These are phyloP conservation scores for Phragmites australis DNA, from an alignment of 176 grass and related monocot species.

Conservation along the genomic window DNA sequence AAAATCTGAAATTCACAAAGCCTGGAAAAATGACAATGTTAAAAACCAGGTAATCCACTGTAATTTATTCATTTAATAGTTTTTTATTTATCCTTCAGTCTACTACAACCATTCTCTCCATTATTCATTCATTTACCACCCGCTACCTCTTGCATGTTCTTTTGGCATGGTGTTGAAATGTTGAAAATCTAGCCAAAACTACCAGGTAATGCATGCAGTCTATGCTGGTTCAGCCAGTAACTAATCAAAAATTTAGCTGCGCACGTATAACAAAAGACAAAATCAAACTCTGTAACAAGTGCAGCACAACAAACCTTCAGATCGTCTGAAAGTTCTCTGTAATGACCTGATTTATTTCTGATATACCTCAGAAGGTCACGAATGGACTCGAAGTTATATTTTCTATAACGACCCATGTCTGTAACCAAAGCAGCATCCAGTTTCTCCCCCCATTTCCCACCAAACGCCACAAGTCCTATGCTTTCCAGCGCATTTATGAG, in stretches of 20 bases:
- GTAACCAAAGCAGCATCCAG: conserved; percentile 68
- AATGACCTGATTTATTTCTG: conserved; percentile 95
- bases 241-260: conserved; percentile 23
- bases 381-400: conserved; percentile 89
- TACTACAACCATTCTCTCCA: not conserved
- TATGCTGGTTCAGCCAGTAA: conserved; percentile 4
- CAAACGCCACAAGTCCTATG: conserved; percentile 57
- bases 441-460: conserved; percentile 85
- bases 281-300: conserved; percentile 31
- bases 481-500: conserved; percentile 71
- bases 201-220: not conserved
- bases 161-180: not conserved
- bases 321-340: conserved; percentile 84
- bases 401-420: conserved; percentile 88
- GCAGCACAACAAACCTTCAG: conserved; percentile 63
- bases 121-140: not conserved
- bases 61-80: not conserved
- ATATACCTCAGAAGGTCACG: conserved; percentile 93
- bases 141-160: not conserved
- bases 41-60: not conserved
- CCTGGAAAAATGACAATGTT: not conserved
- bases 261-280: not conserved
- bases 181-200: not conserved
- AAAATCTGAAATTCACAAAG: not conserved
- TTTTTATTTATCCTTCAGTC: not conserved